These are phyloP conservation scores for Fusarium sp. DNA, from an alignment of 2,329 filamentous ascomycete species.

Conservation along the genomic window DNA sequence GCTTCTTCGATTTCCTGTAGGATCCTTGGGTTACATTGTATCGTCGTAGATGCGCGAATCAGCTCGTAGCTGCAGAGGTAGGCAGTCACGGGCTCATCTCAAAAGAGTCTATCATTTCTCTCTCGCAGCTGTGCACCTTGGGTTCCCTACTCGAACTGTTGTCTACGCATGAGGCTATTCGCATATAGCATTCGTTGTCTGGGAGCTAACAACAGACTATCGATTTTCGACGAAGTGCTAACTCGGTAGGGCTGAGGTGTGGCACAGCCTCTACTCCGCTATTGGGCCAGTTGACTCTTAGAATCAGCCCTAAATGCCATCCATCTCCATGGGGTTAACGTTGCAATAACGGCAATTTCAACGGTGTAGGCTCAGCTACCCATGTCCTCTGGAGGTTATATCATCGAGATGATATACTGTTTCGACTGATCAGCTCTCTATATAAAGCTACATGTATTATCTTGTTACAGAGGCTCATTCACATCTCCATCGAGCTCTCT, in stretches of 20 bases:
- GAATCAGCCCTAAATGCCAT: not conserved
- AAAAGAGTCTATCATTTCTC: too few relatives aligned
- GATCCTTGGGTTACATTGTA: not conserved
- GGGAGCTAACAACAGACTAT: not conserved
- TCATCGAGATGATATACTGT: not conserved
- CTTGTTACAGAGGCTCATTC: too few relatives aligned
- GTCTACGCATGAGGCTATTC: not conserved
- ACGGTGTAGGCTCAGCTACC: fast-evolving
- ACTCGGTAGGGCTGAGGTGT: not conserved
- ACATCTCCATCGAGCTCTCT: too few relatives aligned
- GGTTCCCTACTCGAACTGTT: too few relatives aligned
- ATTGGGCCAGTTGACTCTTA: not conserved
- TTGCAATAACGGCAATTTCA: fast-evolving
- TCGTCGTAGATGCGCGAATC: not conserved
- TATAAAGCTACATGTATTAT: not conserved
- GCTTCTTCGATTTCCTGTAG: not conserved
- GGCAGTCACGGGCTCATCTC: fast-evolving
- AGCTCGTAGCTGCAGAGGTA: fast-evolving
- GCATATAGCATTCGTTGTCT: not conserved
- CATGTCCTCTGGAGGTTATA: not conserved
- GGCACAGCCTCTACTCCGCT: not conserved
- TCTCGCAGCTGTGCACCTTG: too few relatives aligned
- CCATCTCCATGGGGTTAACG: not conserved
- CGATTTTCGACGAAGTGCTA: not conserved
- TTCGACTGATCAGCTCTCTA: too few relatives aligned